Conservation (phyloP, 352 stramenopile genomes). For the Phytophthora boehmeriae region DNA sequence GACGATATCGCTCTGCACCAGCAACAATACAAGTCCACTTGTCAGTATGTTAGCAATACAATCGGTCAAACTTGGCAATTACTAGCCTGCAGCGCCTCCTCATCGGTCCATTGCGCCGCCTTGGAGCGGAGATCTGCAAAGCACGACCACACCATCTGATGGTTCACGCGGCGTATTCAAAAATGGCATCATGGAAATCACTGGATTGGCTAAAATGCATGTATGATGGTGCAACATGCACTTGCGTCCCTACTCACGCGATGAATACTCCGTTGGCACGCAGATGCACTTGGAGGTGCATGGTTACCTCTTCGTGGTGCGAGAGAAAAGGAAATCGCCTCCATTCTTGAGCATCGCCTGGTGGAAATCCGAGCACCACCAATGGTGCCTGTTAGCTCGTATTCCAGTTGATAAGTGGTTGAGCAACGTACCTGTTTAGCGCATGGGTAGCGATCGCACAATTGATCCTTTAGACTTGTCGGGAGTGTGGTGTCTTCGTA, state of each 20-base stretch:
- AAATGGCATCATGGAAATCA: background rate
- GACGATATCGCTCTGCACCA: slow-evolving; percentile 34
- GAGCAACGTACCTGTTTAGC: slow-evolving; percentile 51
- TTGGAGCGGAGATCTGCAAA: slow-evolving; percentile 58
- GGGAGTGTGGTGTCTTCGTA: slow-evolving; percentile 65
- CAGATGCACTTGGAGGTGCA: slow-evolving; percentile 79
- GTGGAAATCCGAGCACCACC: background rate
- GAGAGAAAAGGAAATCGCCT: slow-evolving; percentile 74
- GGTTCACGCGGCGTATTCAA: slow-evolving; percentile 8
- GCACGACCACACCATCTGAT: slow-evolving; percentile 50
- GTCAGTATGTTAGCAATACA: background rate
- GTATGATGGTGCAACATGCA: background rate
- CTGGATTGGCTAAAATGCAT: background rate
- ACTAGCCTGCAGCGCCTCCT: slow-evolving; percentile 25
- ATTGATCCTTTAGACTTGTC: slow-evolving; percentile 39
- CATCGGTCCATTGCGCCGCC: slow-evolving; percentile 29
- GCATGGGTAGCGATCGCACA: slow-evolving; percentile 48
- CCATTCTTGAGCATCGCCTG: slow-evolving; percentile 73
- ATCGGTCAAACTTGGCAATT: background rate
- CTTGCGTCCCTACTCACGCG: slow-evolving; percentile 23
- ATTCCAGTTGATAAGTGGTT: too few species aligned
- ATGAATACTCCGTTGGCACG: slow-evolving; percentile 59
- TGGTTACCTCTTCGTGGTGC: slow-evolving; percentile 73
- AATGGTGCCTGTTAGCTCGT: background rate
- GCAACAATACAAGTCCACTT: background rate